These are phyloP conservation scores for Pseudoperonospora humuli DNA, from an alignment of 352 stramenopile genomes.

Conservation along the genomic window DNA sequence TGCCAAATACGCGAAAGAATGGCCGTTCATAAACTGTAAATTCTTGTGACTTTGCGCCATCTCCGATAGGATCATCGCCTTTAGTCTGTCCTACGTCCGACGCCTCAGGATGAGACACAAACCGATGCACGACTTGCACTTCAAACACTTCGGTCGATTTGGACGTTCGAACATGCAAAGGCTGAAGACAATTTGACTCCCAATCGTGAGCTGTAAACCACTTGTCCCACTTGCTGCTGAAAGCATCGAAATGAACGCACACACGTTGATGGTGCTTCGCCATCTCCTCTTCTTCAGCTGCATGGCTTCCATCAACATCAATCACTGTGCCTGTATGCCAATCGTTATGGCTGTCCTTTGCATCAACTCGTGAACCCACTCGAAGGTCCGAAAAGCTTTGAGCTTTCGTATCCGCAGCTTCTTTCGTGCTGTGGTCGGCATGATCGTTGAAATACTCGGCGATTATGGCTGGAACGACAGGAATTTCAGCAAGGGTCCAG, in stretches of 20 bases:
- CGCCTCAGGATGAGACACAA: constrained; percentile 5
- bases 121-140: constrained; percentile 67
- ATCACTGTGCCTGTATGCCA: constrained; percentile 59
- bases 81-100: constrained; percentile 14
- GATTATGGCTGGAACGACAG: constrained; percentile 25
- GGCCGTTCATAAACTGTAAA: constrained; percentile 2
- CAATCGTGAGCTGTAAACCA: constrained; percentile 60
- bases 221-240: constrained; percentile 64
- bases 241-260: constrained; percentile 65
- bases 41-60: constrained; percentile 12
- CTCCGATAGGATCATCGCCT: constrained; percentile 9
- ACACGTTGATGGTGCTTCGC: constrained; percentile 17
- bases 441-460: constrained; percentile 5
- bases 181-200: constrained; percentile 39
- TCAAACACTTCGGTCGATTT: constrained; percentile 59
- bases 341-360: constrained; percentile 40
- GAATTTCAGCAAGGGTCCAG: constrained; percentile 57
- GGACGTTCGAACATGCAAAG: constrained; percentile 33
- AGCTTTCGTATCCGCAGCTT: constrained; percentile 8
- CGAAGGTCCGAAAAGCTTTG: constrained; percentile 39
- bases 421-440: background rate
- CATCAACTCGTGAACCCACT: constrained; percentile 54
- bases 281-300: constrained; percentile 1
- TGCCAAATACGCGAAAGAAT: constrained; percentile 49
- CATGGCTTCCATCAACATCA: constrained; percentile 19